Evolutionary conservation across 2,329 filamentous ascomycete genomes (phyloP).

Genomic region (Pyricularia sp.): DNA sequence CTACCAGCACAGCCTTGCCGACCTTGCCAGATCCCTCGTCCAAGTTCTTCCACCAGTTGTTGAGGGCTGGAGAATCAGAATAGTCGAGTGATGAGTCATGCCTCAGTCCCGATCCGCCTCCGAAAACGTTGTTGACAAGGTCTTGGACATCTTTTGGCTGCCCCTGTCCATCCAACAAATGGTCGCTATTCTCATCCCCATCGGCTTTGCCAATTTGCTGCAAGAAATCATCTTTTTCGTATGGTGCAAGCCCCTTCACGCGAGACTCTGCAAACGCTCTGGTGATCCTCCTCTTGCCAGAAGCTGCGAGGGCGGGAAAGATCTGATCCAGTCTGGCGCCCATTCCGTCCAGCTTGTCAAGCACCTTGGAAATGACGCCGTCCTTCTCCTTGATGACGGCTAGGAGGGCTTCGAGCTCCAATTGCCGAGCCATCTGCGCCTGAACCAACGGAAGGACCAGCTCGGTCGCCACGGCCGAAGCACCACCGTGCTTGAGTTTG

Average conservation of each 20-base stretch:
- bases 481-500: constrained; percentile 36
- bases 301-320: constrained; percentile 35
- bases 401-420: constrained; percentile 33
- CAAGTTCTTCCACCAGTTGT: constrained; percentile 41
- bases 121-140: constrained; percentile 34
- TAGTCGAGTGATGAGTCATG: constrained; percentile 19
- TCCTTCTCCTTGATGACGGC: constrained; percentile 40
- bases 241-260: constrained; percentile 42
- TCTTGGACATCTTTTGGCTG: constrained; percentile 20
- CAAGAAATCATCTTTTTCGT: constrained; percentile 31
- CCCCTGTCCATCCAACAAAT: constrained; percentile 7
- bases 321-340: constrained; percentile 43
- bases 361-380: constrained; percentile 35
- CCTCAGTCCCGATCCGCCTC: constrained; percentile 19
- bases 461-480: constrained; percentile 32
- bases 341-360: constrained; percentile 44
- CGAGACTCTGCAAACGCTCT: constrained; percentile 35
- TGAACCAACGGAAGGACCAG: constrained; percentile 44
- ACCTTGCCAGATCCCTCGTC: constrained; percentile 6
- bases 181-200: background rate
- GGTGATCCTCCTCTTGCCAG: constrained; percentile 31
- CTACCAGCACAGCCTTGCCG: constrained; percentile 6
- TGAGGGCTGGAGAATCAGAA: constrained; percentile 23
- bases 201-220: constrained; percentile 8
- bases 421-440: constrained; percentile 28